phyloP scores from a whole-genome alignment of 202 grass and related monocot species.

The Brachypodium distachyon region DNA sequence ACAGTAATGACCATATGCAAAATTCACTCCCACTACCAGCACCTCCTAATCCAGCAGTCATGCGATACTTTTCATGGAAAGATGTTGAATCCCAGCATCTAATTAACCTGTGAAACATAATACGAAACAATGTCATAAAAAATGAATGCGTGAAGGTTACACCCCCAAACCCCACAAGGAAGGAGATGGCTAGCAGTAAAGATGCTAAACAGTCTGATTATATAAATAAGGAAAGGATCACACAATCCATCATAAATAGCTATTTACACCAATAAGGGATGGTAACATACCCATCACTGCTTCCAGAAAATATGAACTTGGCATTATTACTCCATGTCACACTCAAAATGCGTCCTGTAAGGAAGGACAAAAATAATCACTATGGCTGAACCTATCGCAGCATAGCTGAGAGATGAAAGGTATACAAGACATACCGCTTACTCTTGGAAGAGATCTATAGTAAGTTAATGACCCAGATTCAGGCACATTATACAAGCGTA shows the following conservation, averaged over 20 bases:
- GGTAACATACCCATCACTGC: slow-evolving; percentile 81
- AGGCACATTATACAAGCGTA: slow-evolving; percentile 67
- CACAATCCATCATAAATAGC: background rate
- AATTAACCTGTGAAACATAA: slow-evolving; percentile 51
- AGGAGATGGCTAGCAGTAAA: background rate
- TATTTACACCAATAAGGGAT: background rate
- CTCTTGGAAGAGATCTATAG: slow-evolving; percentile 79
- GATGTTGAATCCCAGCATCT: slow-evolving; percentile 83
- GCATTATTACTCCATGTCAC: slow-evolving; percentile 80
- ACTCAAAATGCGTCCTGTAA: slow-evolving; percentile 73
- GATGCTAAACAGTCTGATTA: background rate
- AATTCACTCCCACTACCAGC: slow-evolving; percentile 61
- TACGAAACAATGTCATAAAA: slow-evolving; percentile 13
- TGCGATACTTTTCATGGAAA: slow-evolving; percentile 87
- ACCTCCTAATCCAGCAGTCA: slow-evolving; percentile 83
- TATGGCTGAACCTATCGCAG: background rate
- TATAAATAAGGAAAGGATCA: background rate
- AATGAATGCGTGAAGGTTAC: background rate
- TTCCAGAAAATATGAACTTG: slow-evolving; percentile 79
- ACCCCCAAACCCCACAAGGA: background rate
- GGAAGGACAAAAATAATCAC: background rate
- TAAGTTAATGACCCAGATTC: slow-evolving; percentile 66
- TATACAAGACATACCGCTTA: slow-evolving; percentile 56
- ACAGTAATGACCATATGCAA: slow-evolving; percentile 72
- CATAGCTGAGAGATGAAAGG: background rate